A percentile compares a stretch with the other conserved stretches of the same genome.
These are phyloP conservation scores for Pilasporangium apinafurcum DNA, from an alignment of 352 stramenopile species.

Conservation along the genomic window DNA sequence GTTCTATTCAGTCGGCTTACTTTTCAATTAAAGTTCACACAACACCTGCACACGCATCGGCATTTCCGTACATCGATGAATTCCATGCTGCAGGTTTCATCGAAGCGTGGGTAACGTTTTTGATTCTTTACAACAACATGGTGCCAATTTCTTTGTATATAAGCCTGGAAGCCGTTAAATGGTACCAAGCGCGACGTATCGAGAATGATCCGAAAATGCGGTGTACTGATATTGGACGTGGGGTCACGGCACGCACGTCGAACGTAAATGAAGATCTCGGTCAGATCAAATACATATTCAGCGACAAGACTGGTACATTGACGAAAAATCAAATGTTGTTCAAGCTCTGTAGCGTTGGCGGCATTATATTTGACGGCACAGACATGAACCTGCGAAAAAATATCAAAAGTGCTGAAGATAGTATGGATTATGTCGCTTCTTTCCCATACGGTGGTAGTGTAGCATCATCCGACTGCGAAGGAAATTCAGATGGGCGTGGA, in stretches of 20 bases:
- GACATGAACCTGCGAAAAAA: slow-evolving; percentile 44
- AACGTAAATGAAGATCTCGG: slow-evolving; percentile 95
- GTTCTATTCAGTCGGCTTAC: slow-evolving; percentile 43
- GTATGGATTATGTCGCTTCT: too few species aligned
- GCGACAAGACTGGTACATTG: slow-evolving; percentile 99
- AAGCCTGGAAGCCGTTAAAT: slow-evolving; percentile 94
- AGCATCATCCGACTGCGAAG: slow-evolving; percentile 1
- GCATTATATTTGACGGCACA: slow-evolving; percentile 84
- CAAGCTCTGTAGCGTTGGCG: slow-evolving; percentile 89
- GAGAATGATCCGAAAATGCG: slow-evolving; percentile 75
- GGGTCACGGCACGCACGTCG: slow-evolving; percentile 86
- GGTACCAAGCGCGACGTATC: slow-evolving; percentile 92
- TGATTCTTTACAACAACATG: slow-evolving; percentile 89
- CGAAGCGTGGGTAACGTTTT: slow-evolving; percentile 68
- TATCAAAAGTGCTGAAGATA: slow-evolving; percentile 25
- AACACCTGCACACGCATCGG: slow-evolving; percentile 5
- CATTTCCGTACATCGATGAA: slow-evolving; percentile 22
- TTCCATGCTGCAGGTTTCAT: slow-evolving; percentile 34
- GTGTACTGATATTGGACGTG: slow-evolving; percentile 35
- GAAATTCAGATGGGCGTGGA: slow-evolving; percentile 12
- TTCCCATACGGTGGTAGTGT: slow-evolving; percentile 15
- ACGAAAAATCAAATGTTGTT: slow-evolving; percentile 99
- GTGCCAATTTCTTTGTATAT: slow-evolving; percentile 98
- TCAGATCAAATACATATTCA: slow-evolving; percentile 99
- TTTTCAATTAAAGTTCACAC: slow-evolving; percentile 35